phyloP scores from a whole-genome alignment of 1,284 basidiomycete genomes.

The Puccinia horiana region DNA sequence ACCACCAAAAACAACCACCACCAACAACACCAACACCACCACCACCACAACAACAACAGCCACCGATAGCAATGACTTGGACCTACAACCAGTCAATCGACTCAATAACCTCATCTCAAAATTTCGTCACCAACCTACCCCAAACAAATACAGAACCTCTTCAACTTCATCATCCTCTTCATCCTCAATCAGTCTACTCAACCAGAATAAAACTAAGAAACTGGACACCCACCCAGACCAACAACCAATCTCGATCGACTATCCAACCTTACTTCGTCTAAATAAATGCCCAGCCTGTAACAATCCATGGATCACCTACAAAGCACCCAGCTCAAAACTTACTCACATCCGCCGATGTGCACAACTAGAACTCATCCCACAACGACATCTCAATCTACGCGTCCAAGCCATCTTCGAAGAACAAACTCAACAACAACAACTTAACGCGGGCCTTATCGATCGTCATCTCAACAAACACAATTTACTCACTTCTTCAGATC shows the following conservation, averaged over 20 bases:
- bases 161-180: neutral
- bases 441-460: neutral
- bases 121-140: neutral
- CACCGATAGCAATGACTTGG: neutral
- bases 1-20: neutral
- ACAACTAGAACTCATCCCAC: neutral
- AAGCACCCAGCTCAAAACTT: conserved; percentile 29
- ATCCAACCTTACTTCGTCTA: conserved; percentile 19
- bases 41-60: neutral
- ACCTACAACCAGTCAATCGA: neutral
- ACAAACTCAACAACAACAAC: neutral
- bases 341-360: conserved; percentile 37
- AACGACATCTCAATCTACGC: neutral
- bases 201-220: neutral
- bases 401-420: conserved; percentile 17
- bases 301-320: conserved; percentile 33
- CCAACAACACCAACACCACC: neutral
- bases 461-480: conserved; percentile 5
- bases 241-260: conserved; percentile 3
- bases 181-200: neutral
- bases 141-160: neutral
- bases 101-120: neutral
- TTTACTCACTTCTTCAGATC: neutral
- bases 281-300: conserved; percentile 30
- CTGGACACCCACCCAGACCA: neutral